These are phyloP conservation scores for Prunus dulcis DNA, from an alignment of 306 rosid genomes.

Conservation along the genomic window DNA sequence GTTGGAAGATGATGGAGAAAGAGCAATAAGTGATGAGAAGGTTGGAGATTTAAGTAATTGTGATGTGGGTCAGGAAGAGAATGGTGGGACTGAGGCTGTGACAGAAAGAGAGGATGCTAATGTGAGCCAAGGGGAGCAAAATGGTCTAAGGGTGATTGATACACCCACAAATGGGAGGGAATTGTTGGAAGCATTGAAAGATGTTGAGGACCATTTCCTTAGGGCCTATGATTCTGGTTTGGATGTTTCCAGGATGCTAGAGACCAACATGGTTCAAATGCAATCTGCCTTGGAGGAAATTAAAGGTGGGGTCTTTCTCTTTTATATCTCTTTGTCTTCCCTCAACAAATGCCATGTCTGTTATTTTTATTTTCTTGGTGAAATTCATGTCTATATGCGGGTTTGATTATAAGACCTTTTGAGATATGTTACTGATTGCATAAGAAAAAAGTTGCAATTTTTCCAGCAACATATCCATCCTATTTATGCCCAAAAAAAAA, in stretches of 20 bases:
- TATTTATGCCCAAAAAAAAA: neutral
- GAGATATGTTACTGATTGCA: too few species aligned
- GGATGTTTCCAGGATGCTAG: slow-evolving; percentile 66
- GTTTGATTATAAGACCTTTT: neutral
- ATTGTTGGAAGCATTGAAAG: slow-evolving; percentile 67
- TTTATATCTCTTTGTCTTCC: neutral
- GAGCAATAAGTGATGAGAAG: slow-evolving; percentile 4
- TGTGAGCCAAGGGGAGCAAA: slow-evolving; percentile 24
- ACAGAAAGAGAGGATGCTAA: neutral
- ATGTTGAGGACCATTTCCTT: slow-evolving; percentile 57
- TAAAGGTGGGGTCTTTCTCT: slow-evolving; percentile 46
- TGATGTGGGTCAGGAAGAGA: slow-evolving; percentile 8
- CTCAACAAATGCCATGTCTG: too few species aligned
- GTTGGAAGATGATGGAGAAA: slow-evolving; percentile 16
- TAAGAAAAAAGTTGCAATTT: neutral
- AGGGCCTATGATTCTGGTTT: slow-evolving; percentile 66
- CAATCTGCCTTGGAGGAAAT: slow-evolving; percentile 67
- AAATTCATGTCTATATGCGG: neutral
- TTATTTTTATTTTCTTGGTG: neutral
- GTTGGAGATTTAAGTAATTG: slow-evolving; percentile 6
- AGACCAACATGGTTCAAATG: slow-evolving; percentile 56
- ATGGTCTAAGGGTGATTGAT: slow-evolving; percentile 45
- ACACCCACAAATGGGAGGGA: slow-evolving; percentile 62
- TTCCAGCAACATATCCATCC: neutral
- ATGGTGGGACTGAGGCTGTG: slow-evolving; percentile 12